Conservation (phyloP, 2,329 filamentous ascomycete species). For the Cercospora brassicicola region DNA sequence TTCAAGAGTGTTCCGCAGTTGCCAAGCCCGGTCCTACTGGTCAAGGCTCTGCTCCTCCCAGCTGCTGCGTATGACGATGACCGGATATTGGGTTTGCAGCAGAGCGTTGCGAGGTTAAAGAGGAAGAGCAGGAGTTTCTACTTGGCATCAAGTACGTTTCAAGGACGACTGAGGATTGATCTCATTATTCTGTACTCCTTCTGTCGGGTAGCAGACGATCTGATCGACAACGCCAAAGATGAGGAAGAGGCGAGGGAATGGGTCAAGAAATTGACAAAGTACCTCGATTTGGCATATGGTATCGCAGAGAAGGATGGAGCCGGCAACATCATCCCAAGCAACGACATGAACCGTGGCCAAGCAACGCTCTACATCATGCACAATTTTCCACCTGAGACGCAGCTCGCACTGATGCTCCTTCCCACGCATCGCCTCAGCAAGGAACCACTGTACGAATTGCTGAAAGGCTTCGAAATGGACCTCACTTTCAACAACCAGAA, state of each 20-base stretch:
- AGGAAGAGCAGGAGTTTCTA: constrained; percentile 73
- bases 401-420: constrained; percentile 60
- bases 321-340: constrained; percentile 32
- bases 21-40: constrained; percentile 53
- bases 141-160: constrained; percentile 68
- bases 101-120: constrained; percentile 59
- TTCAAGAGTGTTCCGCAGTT: constrained; percentile 55
- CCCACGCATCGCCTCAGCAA: constrained; percentile 59
- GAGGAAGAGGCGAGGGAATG: constrained; percentile 56
- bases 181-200: constrained; percentile 70
- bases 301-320: constrained; percentile 29
- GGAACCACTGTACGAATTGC: constrained; percentile 62
- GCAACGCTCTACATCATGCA: constrained; percentile 45
- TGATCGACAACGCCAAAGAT: constrained; percentile 64
- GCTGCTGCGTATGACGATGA: constrained; percentile 57
- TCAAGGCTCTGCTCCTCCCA: constrained; percentile 55
- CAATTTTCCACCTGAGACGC: constrained; percentile 55
- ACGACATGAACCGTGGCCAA: constrained; percentile 34
- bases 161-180: constrained; percentile 66
- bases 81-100: constrained; percentile 58
- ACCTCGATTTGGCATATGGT: constrained; percentile 57
- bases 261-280: constrained; percentile 59
- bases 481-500: constrained; percentile 52
- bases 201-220: constrained; percentile 70
- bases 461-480: constrained; percentile 70